Conservation (phyloP, 2,329 filamentous ascomycete genomes). For the Colletotrichum sp. region DNA sequence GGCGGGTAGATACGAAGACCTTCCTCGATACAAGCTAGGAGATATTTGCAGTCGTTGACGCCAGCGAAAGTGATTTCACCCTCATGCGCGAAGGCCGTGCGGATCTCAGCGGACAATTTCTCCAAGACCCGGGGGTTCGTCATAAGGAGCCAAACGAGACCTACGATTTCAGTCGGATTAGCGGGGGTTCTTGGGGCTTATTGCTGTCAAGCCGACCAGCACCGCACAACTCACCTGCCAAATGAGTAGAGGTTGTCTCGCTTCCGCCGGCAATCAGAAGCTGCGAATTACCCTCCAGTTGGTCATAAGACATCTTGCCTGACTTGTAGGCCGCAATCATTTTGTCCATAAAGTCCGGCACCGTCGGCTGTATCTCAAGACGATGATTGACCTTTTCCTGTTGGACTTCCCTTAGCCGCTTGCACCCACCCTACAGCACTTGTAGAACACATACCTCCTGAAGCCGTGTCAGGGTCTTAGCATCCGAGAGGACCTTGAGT, state of each 20-base stretch:
- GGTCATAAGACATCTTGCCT: constrained; percentile 2
- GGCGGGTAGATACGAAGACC: constrained; percentile 27
- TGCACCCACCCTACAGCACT: not conserved
- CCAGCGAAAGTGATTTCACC: constrained; percentile 13
- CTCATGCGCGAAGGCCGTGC: not conserved
- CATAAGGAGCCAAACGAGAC: constrained; percentile 28
- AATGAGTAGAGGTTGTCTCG: constrained; percentile 35
- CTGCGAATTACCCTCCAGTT: constrained; percentile 13
- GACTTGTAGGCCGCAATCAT: not conserved
- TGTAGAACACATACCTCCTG: not conserved
- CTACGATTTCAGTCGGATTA: not conserved
- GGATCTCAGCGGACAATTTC: constrained; percentile 36
- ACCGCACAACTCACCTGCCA: constrained; percentile 29
- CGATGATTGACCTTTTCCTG: not conserved
- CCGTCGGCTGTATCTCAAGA: not conserved
- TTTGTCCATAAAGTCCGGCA: not conserved
- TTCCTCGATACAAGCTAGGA: constrained; percentile 29
- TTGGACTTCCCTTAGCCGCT: not conserved
- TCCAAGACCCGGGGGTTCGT: constrained; percentile 31
- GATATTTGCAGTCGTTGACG: constrained; percentile 23
- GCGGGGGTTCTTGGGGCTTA: too few species aligned
- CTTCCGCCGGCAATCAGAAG: constrained; percentile 31
- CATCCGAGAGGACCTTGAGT: not conserved
- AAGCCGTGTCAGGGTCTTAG: not conserved
- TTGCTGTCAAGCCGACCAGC: not conserved